Conservation (phyloP, 2,329 filamentous ascomycete genomes). For the Monilinia fructicola region DNA sequence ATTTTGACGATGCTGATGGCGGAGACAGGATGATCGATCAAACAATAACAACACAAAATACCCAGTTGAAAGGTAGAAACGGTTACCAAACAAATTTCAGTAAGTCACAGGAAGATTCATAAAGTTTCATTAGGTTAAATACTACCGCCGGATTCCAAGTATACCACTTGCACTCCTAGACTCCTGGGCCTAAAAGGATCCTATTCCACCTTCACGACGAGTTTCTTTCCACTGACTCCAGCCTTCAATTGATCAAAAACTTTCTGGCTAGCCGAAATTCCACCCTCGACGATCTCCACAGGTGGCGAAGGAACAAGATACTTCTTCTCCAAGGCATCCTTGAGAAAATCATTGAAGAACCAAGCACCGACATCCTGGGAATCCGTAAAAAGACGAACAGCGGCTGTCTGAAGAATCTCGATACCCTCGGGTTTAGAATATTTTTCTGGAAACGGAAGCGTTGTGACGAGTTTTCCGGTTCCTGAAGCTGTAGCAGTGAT, state of each 20-base stretch:
- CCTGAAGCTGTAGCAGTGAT: slow-evolving; percentile 17
- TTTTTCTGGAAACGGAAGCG: slow-evolving; percentile 14
- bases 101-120: not conserved
- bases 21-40: not conserved
- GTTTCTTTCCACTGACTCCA: slow-evolving; percentile 31
- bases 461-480: slow-evolving; percentile 23
- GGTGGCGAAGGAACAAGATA: slow-evolving; percentile 25
- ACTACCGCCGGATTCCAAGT: no score
- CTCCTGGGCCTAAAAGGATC: not conserved
- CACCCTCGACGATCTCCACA: slow-evolving; percentile 28
- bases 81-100: no score
- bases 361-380: slow-evolving; percentile 24
- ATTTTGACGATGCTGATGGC: not conserved
- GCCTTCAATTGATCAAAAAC: slow-evolving; percentile 27
- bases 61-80: not conserved
- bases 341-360: slow-evolving; percentile 30
- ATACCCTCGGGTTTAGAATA: slow-evolving; percentile 20
- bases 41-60: not conserved
- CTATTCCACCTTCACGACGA: slow-evolving; percentile 26
- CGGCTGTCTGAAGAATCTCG: slow-evolving; percentile 20
- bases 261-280: slow-evolving; percentile 22
- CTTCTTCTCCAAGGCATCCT: slow-evolving; percentile 23
- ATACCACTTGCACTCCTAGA: not conserved
- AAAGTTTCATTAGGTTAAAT: no score
- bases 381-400: slow-evolving; percentile 4